Evolutionary conservation across 306 rosid genomes (phyloP).

Genomic region (Prunus padus): DNA sequence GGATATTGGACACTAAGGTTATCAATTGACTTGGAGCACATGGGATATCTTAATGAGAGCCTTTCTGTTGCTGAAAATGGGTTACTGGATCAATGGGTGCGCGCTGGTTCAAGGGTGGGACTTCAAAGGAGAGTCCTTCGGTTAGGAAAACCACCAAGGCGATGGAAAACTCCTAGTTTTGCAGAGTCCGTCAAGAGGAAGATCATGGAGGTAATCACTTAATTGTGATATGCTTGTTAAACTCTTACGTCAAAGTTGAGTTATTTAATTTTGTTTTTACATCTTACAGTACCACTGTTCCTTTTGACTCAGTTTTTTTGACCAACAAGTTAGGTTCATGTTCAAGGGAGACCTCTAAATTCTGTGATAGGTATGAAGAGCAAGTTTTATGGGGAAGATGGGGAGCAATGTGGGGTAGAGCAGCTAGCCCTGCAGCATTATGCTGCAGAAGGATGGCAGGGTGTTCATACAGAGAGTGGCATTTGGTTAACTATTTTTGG

Average conservation of each 20-base stretch:
- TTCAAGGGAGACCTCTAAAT: conserved; percentile 86
- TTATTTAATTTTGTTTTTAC: background rate
- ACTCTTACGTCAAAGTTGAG: background rate
- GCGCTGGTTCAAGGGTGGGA: conserved; percentile 89
- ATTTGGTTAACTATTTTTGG: conserved; percentile 95
- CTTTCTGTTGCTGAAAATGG: conserved; percentile 80
- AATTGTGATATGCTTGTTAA: conserved; percentile 2
- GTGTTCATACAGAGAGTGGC: conserved; percentile 89
- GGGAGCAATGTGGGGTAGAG: conserved; percentile 90
- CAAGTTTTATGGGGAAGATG: conserved; percentile 91
- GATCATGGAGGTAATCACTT: conserved; percentile 72
- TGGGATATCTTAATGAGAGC: conserved; percentile 69
- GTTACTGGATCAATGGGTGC: conserved; percentile 72
- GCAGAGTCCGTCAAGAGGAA: conserved; percentile 53
- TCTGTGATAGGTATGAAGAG: conserved; percentile 65
- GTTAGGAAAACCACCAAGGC: conserved; percentile 91
- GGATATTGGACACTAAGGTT: conserved; percentile 87
- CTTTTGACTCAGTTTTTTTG: conserved; percentile 19
- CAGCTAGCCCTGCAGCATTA: conserved; percentile 80
- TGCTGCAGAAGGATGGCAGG: conserved; percentile 85
- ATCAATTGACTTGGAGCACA: conserved; percentile 85
- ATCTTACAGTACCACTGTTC: background rate
- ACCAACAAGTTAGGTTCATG: conserved; percentile 51
- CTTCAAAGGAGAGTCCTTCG: conserved; percentile 87
- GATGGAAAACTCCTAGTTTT: conserved; percentile 91